A percentile compares a stretch with the other conserved stretches of the same genome.
phyloP scores from a whole-genome alignment of 75 land plant genomes.

The Adiantum capillusveneris region DNA sequence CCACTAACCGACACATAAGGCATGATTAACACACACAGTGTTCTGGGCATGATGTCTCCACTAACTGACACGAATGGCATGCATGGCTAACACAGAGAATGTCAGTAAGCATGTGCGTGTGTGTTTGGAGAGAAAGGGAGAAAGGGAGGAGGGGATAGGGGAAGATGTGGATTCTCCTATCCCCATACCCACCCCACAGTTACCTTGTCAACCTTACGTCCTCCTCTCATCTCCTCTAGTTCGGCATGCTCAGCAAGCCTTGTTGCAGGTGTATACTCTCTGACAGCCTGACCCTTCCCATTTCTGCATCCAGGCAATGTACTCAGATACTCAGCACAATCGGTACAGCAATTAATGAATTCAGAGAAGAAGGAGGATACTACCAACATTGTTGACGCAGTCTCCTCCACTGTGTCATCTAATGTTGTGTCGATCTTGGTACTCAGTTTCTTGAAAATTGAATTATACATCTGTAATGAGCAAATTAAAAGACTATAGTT shows the following conservation, averaged over 20 bases:
- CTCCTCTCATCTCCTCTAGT: constrained; percentile 16
- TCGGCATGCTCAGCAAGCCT: constrained; percentile 31
- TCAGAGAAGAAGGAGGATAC: background rate
- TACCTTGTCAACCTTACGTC: constrained; percentile 5
- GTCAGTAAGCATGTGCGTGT: too few species aligned
- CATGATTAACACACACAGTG: too few species aligned
- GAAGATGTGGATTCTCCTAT: background rate
- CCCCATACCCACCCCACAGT: too few species aligned
- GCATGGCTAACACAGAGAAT: too few species aligned
- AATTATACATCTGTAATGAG: too few species aligned
- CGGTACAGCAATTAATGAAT: background rate
- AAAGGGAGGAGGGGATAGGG: background rate
- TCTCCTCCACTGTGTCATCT: background rate
- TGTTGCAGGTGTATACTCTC: constrained; percentile 27
- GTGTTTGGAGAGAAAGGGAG: background rate
- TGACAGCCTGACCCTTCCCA: constrained; percentile 23
- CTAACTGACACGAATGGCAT: too few species aligned
- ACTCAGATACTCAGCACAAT: too few species aligned
- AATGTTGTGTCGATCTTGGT: too few species aligned
- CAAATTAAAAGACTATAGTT: too few species aligned
- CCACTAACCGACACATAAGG: too few species aligned
- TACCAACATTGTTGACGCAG: background rate
- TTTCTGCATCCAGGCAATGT: constrained; percentile 6
- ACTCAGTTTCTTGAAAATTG: too few species aligned
- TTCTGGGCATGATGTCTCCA: too few species aligned